A percentile compares a stretch with the other conserved stretches of the same genome.
Evolutionary conservation across 2,329 filamentous ascomycete genomes (phyloP).

Genomic region (Colletotrichum chlorophyti): DNA sequence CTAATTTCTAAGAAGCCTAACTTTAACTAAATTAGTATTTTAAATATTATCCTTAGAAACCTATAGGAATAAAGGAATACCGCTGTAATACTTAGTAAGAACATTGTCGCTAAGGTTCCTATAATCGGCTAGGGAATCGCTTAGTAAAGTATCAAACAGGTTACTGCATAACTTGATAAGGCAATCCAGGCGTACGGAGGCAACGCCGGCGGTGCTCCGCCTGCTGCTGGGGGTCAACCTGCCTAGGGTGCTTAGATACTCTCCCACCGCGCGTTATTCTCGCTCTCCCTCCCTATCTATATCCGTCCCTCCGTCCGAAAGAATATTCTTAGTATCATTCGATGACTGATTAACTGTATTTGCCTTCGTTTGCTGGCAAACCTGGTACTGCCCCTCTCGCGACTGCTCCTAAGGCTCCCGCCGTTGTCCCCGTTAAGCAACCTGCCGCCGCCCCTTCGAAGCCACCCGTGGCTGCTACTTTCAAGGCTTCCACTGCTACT

Average conservation of each 20-base stretch:
- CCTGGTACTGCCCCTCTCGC: conserved; percentile 3
- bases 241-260: conserved; percentile 17
- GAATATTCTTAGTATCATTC: neutral
- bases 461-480: too few relatives aligned
- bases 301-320: neutral
- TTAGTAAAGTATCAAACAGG: conserved; percentile 33
- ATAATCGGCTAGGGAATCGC: conserved; percentile 35
- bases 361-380: neutral
- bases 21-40: conserved; percentile 35
- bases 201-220: neutral
- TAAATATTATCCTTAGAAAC: conserved; percentile 30
- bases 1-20: conserved; percentile 34
- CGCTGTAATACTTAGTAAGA: conserved; percentile 28
- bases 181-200: conserved; percentile 29
- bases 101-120: conserved; percentile 36
- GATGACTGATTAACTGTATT: conserved; percentile 14
- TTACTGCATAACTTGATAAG: conserved; percentile 30
- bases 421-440: neutral
- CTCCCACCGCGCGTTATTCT: conserved; percentile 4
- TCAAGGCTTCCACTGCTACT: neutral
- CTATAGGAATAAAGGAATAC: conserved; percentile 32
- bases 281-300: neutral
- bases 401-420: conserved; percentile 8
- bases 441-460: neutral
- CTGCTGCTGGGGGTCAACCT: neutral